A percentile compares a stretch with the other conserved stretches of the same genome.
Conservation (phyloP, 257 asterid genomes). For the Nicotiana tabacum region DNA sequence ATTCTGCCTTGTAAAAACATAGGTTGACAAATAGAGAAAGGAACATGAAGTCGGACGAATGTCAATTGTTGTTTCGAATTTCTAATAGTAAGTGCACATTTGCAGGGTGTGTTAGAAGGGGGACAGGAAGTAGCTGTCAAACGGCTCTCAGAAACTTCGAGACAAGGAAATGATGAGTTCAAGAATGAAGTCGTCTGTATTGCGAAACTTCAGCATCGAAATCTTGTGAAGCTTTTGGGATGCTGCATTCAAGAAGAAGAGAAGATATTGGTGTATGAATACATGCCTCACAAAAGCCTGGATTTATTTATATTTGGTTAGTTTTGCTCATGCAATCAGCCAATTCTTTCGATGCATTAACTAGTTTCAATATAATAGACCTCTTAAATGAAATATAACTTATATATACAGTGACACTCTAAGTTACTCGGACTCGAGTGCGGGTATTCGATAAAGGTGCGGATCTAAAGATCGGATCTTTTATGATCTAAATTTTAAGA, state of each 20-base stretch:
- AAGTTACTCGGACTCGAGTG: not conserved
- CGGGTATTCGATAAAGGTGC: no score
- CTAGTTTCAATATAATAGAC: not conserved
- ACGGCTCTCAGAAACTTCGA: constrained; percentile 29
- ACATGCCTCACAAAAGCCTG: constrained; percentile 33
- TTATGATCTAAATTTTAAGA: no score
- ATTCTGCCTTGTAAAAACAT: not conserved
- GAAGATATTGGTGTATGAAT: constrained; percentile 35
- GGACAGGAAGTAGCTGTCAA: constrained; percentile 36
- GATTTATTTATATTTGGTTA: constrained; percentile 33
- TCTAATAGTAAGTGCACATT: not conserved
- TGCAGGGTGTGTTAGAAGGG: constrained; percentile 21
- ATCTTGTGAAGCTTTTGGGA: constrained; percentile 40
- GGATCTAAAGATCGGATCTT: no score
- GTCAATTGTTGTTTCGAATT: not conserved
- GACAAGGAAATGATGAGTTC: constrained; percentile 34
- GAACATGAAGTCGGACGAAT: not conserved
- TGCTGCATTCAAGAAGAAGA: constrained; percentile 37
- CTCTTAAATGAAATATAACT: not conserved
- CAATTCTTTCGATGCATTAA: not conserved
- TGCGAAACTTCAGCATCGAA: constrained; percentile 38
- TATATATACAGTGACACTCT: not conserved
- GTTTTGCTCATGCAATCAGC: not conserved
- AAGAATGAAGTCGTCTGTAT: constrained; percentile 33
- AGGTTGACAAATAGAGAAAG: not conserved